A percentile compares a stretch with the other conserved stretches of the same genome.
Conservation (phyloP, 257 asterid species). For the Anisodus tanguticus region DNA sequence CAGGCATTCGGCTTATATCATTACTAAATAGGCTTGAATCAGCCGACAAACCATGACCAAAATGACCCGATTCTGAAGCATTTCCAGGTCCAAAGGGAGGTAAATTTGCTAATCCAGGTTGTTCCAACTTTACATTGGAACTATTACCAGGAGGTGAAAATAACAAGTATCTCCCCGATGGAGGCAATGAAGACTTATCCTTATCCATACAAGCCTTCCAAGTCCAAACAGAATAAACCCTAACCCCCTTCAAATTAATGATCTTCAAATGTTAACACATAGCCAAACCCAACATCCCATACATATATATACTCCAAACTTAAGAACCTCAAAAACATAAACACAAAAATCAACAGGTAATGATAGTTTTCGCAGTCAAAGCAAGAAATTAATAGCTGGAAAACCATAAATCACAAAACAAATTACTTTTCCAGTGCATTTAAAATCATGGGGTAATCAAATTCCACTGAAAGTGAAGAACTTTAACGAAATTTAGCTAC, state of each 20-base stretch:
- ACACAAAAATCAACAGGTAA: slow-evolving; percentile 4
- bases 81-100: slow-evolving; percentile 68
- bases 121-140: slow-evolving; percentile 53
- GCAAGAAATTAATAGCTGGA: slow-evolving; percentile 10
- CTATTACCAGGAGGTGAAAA: slow-evolving; percentile 66
- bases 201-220: slow-evolving; percentile 60
- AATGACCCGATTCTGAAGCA: slow-evolving; percentile 45
- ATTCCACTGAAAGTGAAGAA: too few species aligned
- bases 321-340: background rate
- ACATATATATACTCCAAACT: background rate
- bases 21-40: slow-evolving; percentile 25
- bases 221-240: background rate
- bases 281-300: background rate
- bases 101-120: slow-evolving; percentile 54
- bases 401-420: background rate
- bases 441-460: background rate
- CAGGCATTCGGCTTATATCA: slow-evolving; percentile 82
- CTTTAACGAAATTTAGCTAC: too few species aligned
- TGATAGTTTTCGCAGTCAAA: background rate
- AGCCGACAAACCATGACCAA: slow-evolving; percentile 71
- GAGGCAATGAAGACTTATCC: slow-evolving; percentile 76
- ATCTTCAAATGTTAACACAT: background rate
- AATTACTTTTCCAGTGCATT: background rate
- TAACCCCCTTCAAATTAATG: slow-evolving; percentile 2
- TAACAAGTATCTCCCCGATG: slow-evolving; percentile 71